These are phyloP conservation scores for Pichia sp. DNA, from an alignment of 1,139 yeast species.

Conservation along the genomic window DNA sequence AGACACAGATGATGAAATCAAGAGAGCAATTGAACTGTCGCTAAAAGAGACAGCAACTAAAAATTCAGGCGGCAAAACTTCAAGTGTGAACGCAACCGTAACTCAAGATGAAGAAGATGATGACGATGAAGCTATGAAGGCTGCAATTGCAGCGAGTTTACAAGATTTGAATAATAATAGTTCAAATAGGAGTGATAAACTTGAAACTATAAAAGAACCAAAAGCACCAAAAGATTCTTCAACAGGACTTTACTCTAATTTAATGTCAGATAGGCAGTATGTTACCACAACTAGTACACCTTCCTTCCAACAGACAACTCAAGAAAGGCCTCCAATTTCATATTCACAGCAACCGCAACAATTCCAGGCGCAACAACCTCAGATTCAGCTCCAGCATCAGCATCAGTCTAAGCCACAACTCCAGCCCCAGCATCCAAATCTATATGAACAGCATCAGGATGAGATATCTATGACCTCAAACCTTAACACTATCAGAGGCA, in stretches of 20 bases:
- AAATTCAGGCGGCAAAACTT: not conserved
- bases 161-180: conserved; percentile 53
- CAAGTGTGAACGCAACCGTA: not conserved
- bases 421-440: conserved; percentile 22
- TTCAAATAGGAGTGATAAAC: not conserved
- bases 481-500: conserved; percentile 41
- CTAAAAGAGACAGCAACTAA: conserved; percentile 44
- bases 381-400: not conserved
- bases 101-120: conserved; percentile 50
- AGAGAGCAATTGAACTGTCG: conserved; percentile 74
- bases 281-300: not conserved
- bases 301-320: not conserved
- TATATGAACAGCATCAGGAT: conserved; percentile 1
- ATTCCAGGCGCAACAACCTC: not conserved
- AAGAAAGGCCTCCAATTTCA: not conserved
- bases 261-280: conserved; percentile 12
- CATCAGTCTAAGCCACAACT: conserved; percentile 13
- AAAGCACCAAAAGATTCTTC: conserved; percentile 17
- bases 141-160: conserved; percentile 93
- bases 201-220: not conserved
- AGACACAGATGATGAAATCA: conserved; percentile 74
- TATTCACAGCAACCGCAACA: conserved; percentile 20
- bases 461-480: too few species aligned
- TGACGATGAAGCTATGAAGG: conserved; percentile 85
- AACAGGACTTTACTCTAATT: conserved; percentile 28